phyloP scores from a whole-genome alignment of 768 basidiomycete genomes.

The Tulasnella sp. region DNA sequence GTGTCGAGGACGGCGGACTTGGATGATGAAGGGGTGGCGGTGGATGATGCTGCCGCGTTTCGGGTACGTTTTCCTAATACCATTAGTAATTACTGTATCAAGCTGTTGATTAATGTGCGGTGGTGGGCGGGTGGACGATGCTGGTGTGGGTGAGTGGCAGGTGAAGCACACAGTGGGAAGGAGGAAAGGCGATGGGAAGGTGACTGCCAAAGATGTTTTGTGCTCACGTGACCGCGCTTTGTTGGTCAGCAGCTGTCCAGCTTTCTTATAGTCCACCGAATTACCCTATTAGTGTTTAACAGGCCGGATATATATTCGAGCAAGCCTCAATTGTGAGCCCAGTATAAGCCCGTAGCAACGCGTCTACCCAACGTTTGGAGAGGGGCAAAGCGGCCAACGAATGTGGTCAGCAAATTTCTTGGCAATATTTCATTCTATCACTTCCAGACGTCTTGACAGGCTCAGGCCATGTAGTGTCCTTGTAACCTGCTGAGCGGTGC shows the following conservation, averaged over 20 bases:
- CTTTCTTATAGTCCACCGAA: background rate
- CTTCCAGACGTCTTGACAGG: too few relatives aligned
- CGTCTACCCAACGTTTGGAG: too few relatives aligned
- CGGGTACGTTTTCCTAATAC: conserved; percentile 29
- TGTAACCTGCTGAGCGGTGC: too few relatives aligned
- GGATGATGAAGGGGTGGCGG: conserved; percentile 21
- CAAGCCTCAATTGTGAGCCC: too few relatives aligned
- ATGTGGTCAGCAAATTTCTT: too few relatives aligned
- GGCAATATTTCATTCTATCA: too few relatives aligned
- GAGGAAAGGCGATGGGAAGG: conserved; percentile 19
- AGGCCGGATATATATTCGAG: too few relatives aligned
- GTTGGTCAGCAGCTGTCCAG: background rate
- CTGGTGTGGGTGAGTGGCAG: background rate
- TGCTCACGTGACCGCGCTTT: conserved; percentile 23
- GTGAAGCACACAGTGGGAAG: background rate
- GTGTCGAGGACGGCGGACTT: background rate
- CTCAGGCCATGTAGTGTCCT: too few relatives aligned
- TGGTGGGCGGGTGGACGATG: background rate
- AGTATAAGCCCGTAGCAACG: too few relatives aligned
- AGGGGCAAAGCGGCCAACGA: too few relatives aligned
- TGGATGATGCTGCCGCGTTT: conserved; percentile 21
- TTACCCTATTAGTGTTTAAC: background rate
- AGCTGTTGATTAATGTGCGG: conserved; percentile 19
- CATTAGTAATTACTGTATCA: conserved; percentile 15
- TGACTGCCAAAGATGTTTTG: background rate